Base-by-base conservation (phyloP, 495 filamentous ascomycete species). In the Neurospora sp. region DNA sequence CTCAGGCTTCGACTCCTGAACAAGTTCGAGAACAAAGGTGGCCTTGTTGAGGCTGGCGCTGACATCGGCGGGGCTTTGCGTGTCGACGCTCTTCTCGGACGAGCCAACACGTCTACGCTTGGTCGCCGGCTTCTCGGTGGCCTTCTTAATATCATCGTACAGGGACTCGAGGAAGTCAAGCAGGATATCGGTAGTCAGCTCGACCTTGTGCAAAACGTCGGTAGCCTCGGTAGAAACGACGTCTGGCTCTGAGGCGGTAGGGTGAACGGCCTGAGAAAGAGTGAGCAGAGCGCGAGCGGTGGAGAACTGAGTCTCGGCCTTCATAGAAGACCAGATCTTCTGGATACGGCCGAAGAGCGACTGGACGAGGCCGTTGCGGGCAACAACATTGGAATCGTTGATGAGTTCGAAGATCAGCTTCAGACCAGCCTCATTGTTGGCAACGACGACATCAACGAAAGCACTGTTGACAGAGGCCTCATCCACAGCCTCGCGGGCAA, bases 1-100 rank as follows among this genome's bases (percentile, higher is more conserved):
- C 73, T 89, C 89, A 1, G 92, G 89, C 20, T 87, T 86, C 27
- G 93, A 95, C 69, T 85, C 87, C 74, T 97, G 93, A 14, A 98
- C 85, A 14, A 98, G 82, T 78, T 98, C 93, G 4, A 97, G 84
- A n/a, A 97, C 91, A 74, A 97, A 90, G 3, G 93, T 97, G 71
- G 92, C 86, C 78, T 90, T 91, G 75, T 87, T 88, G 75, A 97
- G 85, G 7, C 88, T 84, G 45, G 86, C 84, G 73, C 85, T 85
- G 27, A 93, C 78, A 71, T 92, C 87, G 8, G 82, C 79, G 20
- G 80, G 82, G 45, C 73, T 73, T 65, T 82, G 81, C 70, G 78
- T 77, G 39, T 77, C 78, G 9, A 83, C 61, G 68, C 80, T 81
- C 16, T 81, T 85, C 71, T 91, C 91, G 3, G 85, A 87, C 65